phyloP scores from a whole-genome alignment of 192 early-diverging fungal species.

The Coemansia sp. region DNA sequence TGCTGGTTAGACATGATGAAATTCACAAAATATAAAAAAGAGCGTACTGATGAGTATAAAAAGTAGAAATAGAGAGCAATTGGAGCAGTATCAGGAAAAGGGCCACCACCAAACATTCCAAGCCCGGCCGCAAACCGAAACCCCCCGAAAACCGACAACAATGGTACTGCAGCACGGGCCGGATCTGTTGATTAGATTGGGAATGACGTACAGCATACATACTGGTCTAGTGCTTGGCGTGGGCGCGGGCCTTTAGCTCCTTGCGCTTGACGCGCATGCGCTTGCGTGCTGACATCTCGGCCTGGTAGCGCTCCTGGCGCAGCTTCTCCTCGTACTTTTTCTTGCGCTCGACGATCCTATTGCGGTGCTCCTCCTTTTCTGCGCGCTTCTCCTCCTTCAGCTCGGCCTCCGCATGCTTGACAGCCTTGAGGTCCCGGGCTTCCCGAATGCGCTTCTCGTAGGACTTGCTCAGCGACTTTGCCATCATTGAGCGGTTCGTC shows the following conservation, averaged over 20 bases:
- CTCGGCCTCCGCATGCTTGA: slow-evolving; percentile 31
- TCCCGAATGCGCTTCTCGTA: slow-evolving; percentile 44
- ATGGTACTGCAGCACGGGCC: neutral
- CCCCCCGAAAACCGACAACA: neutral
- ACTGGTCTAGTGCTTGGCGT: slow-evolving; percentile 45
- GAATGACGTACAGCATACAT: neutral
- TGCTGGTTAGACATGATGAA: slow-evolving; percentile 31
- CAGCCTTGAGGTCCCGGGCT: slow-evolving; percentile 19
- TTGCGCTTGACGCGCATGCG: slow-evolving; percentile 53
- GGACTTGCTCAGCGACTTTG: slow-evolving; percentile 39
- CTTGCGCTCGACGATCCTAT: slow-evolving; percentile 40
- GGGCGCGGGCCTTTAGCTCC: slow-evolving; percentile 49
- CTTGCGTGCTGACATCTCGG: slow-evolving; percentile 49
- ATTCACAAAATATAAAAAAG: slow-evolving; percentile 8
- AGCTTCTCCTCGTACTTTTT: slow-evolving; percentile 44
- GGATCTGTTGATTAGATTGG: neutral
- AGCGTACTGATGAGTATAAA: slow-evolving; percentile 5
- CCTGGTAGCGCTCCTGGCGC: slow-evolving; percentile 32
- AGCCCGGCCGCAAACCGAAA: neutral
- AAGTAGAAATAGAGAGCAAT: neutral
- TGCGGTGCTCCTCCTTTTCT: slow-evolving; percentile 24
- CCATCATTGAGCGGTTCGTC: slow-evolving; percentile 44
- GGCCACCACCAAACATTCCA: neutral
- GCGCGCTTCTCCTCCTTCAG: slow-evolving; percentile 41
- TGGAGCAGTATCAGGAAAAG: neutral